Conservation (phyloP, 805 yeast genomes). For the Kazachstania taianensis region DNA sequence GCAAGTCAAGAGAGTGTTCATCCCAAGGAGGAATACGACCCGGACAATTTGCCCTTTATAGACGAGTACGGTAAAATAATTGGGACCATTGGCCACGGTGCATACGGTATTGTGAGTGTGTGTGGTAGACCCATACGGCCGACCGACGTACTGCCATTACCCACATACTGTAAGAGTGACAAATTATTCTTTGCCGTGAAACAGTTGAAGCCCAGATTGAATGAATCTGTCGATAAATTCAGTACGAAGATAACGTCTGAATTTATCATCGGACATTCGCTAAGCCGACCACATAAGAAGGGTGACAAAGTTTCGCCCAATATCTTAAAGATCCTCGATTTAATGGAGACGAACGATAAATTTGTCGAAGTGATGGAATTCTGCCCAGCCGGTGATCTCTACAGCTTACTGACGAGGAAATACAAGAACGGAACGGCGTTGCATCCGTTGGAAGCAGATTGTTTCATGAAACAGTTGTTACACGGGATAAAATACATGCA, state of each 20-base stretch:
- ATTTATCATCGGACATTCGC: slow-evolving; percentile 74
- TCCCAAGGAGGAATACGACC: neutral
- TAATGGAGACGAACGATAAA: slow-evolving; percentile 62
- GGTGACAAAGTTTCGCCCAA: slow-evolving; percentile 34
- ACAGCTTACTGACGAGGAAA: slow-evolving; percentile 40
- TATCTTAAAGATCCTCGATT: slow-evolving; percentile 67
- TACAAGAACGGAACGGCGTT: slow-evolving; percentile 41
- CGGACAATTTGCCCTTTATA: slow-evolving; percentile 15
- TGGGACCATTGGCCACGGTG: slow-evolving; percentile 78
- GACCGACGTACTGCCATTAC: slow-evolving; percentile 9
- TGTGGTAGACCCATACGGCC: slow-evolving; percentile 43
- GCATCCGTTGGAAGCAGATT: slow-evolving; percentile 66
- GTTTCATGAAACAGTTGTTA: slow-evolving; percentile 78
- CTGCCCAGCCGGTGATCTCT: slow-evolving; percentile 77
- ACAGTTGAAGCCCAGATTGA: slow-evolving; percentile 78
- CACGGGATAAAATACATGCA: slow-evolving; percentile 81
- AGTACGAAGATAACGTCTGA: slow-evolving; percentile 82
- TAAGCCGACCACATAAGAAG: slow-evolving; percentile 32
- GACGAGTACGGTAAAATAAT: slow-evolving; percentile 42
- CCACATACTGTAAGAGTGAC: slow-evolving; percentile 58
- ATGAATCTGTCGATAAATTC: slow-evolving; percentile 86
- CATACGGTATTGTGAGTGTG: slow-evolving; percentile 88
- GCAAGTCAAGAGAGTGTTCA: neutral
- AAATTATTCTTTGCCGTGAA: slow-evolving; percentile 76
- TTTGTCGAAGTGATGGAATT: slow-evolving; percentile 90